These are phyloP conservation scores for Eruca vesicaria DNA, from an alignment of 441 rosid genomes.

Conservation along the genomic window DNA sequence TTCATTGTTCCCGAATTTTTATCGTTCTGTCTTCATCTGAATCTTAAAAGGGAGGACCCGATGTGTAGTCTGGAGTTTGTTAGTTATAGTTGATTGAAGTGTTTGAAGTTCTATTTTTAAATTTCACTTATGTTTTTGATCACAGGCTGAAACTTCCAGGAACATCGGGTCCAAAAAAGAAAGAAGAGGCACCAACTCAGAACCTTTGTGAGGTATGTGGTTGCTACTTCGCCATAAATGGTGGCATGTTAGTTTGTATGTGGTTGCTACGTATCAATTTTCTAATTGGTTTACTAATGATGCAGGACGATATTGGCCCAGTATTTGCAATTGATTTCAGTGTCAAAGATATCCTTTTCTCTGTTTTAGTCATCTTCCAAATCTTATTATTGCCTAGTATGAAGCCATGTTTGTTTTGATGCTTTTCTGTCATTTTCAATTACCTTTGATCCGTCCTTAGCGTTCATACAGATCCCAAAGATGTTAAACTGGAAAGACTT, in stretches of 20 bases:
- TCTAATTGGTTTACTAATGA: neutral
- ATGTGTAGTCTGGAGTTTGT: neutral
- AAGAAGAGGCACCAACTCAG: slow-evolving; percentile 48
- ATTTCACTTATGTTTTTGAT: slow-evolving; percentile 5
- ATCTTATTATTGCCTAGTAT: neutral
- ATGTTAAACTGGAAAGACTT: slow-evolving; percentile 68
- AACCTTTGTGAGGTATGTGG: slow-evolving; percentile 54
- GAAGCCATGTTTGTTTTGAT: slow-evolving; percentile 16
- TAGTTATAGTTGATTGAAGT: neutral
- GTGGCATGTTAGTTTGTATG: neutral
- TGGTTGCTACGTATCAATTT: neutral
- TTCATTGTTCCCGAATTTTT: neutral
- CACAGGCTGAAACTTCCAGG: slow-evolving; percentile 77
- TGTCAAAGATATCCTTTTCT: slow-evolving; percentile 83
- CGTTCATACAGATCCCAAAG: slow-evolving; percentile 85
- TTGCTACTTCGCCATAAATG: neutral
- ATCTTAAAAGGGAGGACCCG: neutral
- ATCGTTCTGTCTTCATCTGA: slow-evolving; percentile 2
- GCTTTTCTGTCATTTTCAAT: neutral
- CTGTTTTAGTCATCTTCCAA: neutral
- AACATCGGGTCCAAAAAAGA: slow-evolving; percentile 54
- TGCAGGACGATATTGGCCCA: slow-evolving; percentile 75
- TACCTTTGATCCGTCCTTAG: slow-evolving; percentile 39
- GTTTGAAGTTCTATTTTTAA: neutral
- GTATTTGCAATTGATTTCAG: slow-evolving; percentile 85